phyloP scores from a whole-genome alignment of 345 rosid genomes.

The Microthlaspi erraticum region DNA sequence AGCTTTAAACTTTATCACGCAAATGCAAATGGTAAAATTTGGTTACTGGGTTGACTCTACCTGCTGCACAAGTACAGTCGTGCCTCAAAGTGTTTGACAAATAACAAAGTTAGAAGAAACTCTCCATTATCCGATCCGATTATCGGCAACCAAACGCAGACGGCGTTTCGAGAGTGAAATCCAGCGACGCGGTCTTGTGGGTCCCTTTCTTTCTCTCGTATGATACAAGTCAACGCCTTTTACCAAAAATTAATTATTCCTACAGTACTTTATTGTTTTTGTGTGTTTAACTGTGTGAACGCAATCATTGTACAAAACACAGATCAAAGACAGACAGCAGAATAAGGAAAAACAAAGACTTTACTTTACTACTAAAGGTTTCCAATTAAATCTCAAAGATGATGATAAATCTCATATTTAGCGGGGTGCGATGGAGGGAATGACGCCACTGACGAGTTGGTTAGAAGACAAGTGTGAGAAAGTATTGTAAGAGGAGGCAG shows the following conservation, averaged over 20 bases:
- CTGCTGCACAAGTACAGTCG: conserved; percentile 16
- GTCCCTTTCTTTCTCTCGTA: background rate
- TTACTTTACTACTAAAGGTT: background rate
- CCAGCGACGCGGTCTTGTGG: conserved; percentile 29
- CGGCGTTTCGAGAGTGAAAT: conserved; percentile 6
- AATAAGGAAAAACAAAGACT: too few relatives aligned
- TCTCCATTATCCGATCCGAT: background rate
- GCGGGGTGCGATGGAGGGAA: conserved; percentile 58
- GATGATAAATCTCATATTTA: too few relatives aligned
- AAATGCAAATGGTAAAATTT: conserved; percentile 23
- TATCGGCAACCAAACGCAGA: background rate
- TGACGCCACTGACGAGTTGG: conserved; percentile 55
- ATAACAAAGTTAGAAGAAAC: too few relatives aligned
- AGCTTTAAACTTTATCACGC: conserved; percentile 15
- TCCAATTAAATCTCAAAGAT: too few relatives aligned
- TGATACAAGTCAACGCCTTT: conserved; percentile 19
- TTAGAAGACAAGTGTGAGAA: conserved; percentile 42
- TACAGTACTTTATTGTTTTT: too few relatives aligned
- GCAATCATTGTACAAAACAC: too few relatives aligned
- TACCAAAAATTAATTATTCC: too few relatives aligned
- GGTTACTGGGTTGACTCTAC: conserved; percentile 36
- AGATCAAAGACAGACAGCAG: too few relatives aligned
- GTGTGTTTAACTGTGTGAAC: too few relatives aligned
- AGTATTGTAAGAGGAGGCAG: background rate
- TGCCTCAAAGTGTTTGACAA: conserved; percentile 19